Evolutionary conservation across 2,329 filamentous ascomycete genomes (phyloP).

Genomic region (Cladobotryum protrusum): DNA sequence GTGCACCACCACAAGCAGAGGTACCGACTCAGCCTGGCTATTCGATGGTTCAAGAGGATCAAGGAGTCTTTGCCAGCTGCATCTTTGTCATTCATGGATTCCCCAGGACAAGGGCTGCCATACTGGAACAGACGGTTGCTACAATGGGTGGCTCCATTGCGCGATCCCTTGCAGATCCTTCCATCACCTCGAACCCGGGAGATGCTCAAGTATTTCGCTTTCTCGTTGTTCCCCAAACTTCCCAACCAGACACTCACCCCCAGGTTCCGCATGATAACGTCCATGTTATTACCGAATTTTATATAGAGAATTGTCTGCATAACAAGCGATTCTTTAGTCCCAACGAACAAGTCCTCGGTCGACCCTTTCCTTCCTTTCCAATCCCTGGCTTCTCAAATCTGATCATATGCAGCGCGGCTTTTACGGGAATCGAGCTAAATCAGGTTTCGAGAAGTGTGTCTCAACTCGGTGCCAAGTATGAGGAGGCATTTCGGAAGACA

Average conservation of each 20-base stretch:
- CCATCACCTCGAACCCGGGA: constrained; percentile 22
- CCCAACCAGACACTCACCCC: constrained; percentile 40
- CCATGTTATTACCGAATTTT: constrained; percentile 76
- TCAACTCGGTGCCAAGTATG: constrained; percentile 74
- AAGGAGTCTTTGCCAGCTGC: constrained; percentile 48
- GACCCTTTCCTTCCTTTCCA: constrained; percentile 66
- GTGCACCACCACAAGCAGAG: constrained; percentile 11
- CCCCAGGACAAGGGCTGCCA: constrained; percentile 41
- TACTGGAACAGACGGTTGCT: constrained; percentile 41
- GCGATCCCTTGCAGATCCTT: constrained; percentile 36
- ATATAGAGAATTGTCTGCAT: constrained; percentile 83
- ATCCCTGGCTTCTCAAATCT: constrained; percentile 64
- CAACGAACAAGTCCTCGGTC: constrained; percentile 63
- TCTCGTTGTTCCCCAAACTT: constrained; percentile 49
- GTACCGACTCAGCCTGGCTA: constrained; percentile 11
- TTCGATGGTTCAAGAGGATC: constrained; percentile 9
- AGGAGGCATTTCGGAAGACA: constrained; percentile 65
- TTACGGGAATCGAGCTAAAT: constrained; percentile 75
- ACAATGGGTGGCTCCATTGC: constrained; percentile 43
- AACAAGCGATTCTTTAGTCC: constrained; percentile 67
- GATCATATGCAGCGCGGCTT: constrained; percentile 73
- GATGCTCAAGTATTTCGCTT: constrained; percentile 35
- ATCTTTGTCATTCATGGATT: constrained; percentile 58
- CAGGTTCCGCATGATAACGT: constrained; percentile 31
- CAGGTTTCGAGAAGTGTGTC: constrained; percentile 73